A percentile compares a stretch with the other conserved stretches of the same genome.
Conservation (phyloP, 768 basidiomycete genomes). For the Dendrothele bispora region DNA sequence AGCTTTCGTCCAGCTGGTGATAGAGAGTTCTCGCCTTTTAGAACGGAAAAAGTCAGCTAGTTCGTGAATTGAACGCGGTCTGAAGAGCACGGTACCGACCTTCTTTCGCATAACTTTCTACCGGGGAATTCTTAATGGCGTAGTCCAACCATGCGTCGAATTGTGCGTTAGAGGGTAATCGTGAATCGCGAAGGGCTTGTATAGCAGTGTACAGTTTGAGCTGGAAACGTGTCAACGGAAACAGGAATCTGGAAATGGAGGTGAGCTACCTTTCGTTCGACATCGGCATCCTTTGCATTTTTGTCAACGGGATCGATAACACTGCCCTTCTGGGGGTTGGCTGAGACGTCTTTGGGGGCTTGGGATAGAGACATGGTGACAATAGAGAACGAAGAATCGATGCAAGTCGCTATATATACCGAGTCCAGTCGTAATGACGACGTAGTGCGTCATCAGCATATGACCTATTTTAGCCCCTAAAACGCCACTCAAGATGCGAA, state of each 20-base stretch:
- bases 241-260: neutral
- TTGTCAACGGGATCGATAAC: constrained; percentile 71
- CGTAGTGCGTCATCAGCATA: too few relatives aligned
- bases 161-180: constrained; percentile 78
- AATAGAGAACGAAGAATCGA: too few relatives aligned
- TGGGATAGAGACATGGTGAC: too few relatives aligned
- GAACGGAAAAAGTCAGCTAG: constrained; percentile 57
- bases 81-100: constrained; percentile 5
- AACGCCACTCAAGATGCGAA: too few relatives aligned
- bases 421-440: too few relatives aligned
- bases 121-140: constrained; percentile 50
- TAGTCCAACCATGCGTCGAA: constrained; percentile 74
- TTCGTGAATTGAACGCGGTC: neutral
- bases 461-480: too few relatives aligned
- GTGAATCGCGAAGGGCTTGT: constrained; percentile 76
- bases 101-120: constrained; percentile 2
- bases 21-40: constrained; percentile 65
- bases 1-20: constrained; percentile 77
- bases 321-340: too few relatives aligned
- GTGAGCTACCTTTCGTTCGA: constrained; percentile 66
- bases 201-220: constrained; percentile 80
- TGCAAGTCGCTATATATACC: too few relatives aligned
- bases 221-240: constrained; percentile 24
- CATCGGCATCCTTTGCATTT: constrained; percentile 62
- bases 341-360: too few relatives aligned